Conservation (phyloP, 441 rosid genomes). For the Eugenia klotzschiana region DNA sequence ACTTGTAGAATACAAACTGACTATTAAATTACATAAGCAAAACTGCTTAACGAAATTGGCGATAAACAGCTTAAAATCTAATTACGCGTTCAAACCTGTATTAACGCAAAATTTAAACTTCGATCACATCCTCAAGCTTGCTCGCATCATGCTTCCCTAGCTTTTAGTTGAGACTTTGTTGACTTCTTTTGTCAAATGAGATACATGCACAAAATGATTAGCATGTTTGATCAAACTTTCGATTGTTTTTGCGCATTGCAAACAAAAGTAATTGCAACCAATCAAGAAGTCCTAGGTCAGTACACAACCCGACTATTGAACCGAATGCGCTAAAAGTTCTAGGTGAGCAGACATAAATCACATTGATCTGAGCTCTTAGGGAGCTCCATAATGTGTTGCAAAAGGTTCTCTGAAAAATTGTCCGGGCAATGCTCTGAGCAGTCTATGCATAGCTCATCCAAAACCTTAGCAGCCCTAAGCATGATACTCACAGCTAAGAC, state of each 20-base stretch:
- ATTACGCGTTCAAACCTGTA: not conserved
- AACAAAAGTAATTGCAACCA: not conserved
- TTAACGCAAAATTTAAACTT: not conserved
- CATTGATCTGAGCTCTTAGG: not conserved
- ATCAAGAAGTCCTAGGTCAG: not conserved
- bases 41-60: too few species aligned
- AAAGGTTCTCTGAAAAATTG: not conserved
- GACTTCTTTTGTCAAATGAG: not conserved
- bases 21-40: too few species aligned
- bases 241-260: rapidly evolving
- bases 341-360: not conserved
- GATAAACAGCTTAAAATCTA: not conserved
- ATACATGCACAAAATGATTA: not conserved
- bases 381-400: not conserved
- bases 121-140: not conserved
- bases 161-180: not conserved
- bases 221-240: not conserved
- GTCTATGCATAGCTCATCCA: not conserved
- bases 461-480: not conserved
- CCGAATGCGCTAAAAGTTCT: not conserved
- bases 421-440: not conserved
- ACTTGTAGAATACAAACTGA: too few species aligned
- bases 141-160: not conserved
- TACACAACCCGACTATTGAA: not conserved
- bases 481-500: too few species aligned